Base-by-base conservation (phyloP, 108 stramenopile genomes). In the Chaetoceros muelleri region DNA sequence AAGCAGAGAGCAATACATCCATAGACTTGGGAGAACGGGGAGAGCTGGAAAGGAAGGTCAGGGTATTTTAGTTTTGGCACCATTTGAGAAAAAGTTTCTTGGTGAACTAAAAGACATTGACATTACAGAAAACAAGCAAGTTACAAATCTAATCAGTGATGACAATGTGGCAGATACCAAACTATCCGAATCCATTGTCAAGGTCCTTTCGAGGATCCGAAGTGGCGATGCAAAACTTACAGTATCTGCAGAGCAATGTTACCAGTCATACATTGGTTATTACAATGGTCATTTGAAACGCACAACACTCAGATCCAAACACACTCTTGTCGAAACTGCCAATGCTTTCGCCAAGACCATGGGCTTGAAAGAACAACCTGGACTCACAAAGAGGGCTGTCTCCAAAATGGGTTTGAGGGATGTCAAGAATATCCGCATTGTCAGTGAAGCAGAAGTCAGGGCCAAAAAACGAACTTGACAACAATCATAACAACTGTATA, bases 11-110 rank as follows among this genome's bases (percentile, higher is more conserved):
- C 87, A 90, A 50, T 98, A 98, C 62, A 73, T 96, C 40, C 96
- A 98, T 75, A 84, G 97, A n/a, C 74, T 98, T 2, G 97, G 97
- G 18, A 79, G 97, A 20, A 96, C 95, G 7, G 97, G 90, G 18
- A 73, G 97, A 17, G 95, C 93, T 7, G 94, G 94, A n/a, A 71
- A 68, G 46, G 16, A 28, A 2, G 90, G 89, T 8, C 45, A 76
- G 25, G 87, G 88, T 7, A 24, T 88, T 40, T 56, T 92, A 22
- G 58, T 95, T 8, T 34, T 83, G n/a, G 67, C 66, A 23, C 71
- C 74, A 20, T 79, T 77, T 60, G 83, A 84, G 53, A 13, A 30
- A 13, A 24, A 44, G 18, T 62, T 67, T 23, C 25, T 74, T 8
- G 34, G 48, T 26, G 71, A 51, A 28, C 22, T 74, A 21, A 67